phyloP scores from a whole-genome alignment of 176 grass and related monocot genomes.

The Microstegium vimineum region DNA sequence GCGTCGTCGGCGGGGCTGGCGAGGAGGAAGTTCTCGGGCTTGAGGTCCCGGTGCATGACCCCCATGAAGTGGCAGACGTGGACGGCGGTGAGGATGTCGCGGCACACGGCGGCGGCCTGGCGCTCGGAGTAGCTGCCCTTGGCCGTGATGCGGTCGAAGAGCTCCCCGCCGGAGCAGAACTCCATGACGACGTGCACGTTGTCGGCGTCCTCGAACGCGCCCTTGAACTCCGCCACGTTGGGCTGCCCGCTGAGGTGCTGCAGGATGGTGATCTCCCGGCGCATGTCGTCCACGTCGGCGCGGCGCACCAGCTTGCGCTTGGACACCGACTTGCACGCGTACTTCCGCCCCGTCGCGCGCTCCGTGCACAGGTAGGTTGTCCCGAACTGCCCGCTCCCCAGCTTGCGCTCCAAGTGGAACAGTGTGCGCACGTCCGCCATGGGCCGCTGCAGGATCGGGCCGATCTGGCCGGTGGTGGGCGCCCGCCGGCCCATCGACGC shows the following conservation, averaged over 20 bases:
- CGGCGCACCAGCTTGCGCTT: constrained; percentile 73
- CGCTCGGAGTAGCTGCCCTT: constrained; percentile 66
- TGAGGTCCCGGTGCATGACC: constrained; percentile 85
- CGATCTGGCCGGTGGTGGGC: neutral
- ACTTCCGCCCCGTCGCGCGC: constrained; percentile 36
- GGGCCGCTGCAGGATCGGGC: constrained; percentile 42
- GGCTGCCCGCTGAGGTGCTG: constrained; percentile 88
- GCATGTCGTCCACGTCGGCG: constrained; percentile 66
- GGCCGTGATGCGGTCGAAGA: constrained; percentile 79
- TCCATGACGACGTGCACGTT: constrained; percentile 84
- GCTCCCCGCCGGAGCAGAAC: constrained; percentile 85
- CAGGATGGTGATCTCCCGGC: constrained; percentile 84
- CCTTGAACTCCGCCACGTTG: constrained; percentile 87
- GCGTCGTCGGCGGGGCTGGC: constrained; percentile 51
- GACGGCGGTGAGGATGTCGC: constrained; percentile 65
- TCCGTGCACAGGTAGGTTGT: constrained; percentile 88
- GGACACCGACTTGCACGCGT: constrained; percentile 90
- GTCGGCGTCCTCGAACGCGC: constrained; percentile 65
- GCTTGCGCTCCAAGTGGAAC: constrained; percentile 63
- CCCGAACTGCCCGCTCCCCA: constrained; percentile 76
- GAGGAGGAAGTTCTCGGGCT: constrained; percentile 88
- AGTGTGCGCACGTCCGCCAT: constrained; percentile 50
- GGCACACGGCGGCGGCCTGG: constrained; percentile 58
- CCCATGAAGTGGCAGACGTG: constrained; percentile 96
- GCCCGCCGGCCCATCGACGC: constrained; percentile 3